A percentile compares a stretch with the other conserved stretches of the same genome.
phyloP scores from a whole-genome alignment of 2,329 filamentous ascomycete species.

The Colletotrichum sp. region DNA sequence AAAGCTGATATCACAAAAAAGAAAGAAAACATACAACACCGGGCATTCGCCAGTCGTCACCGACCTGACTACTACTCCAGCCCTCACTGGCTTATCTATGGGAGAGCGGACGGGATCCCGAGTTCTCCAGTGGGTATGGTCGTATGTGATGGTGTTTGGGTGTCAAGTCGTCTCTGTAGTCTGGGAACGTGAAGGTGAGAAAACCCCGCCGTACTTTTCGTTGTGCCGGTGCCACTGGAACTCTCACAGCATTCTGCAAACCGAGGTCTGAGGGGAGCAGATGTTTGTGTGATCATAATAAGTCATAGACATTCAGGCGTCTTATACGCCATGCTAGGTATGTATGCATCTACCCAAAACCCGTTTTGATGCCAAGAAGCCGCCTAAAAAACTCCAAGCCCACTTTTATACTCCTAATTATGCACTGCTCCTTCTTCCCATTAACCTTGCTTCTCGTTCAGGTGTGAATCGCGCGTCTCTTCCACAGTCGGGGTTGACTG shows the following conservation, averaged over 20 bases:
- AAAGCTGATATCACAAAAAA: background rate
- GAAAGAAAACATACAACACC: background rate
- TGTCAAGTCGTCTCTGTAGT: background rate
- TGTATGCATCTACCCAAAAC: background rate
- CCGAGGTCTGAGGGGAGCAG: background rate
- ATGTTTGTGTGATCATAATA: background rate
- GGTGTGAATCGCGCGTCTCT: background rate
- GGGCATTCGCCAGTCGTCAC: background rate
- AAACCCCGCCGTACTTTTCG: background rate
- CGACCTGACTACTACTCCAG: background rate
- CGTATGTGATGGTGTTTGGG: background rate
- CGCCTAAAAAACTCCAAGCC: conserved; percentile 2
- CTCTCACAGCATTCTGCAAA: background rate
- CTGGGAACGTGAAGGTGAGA: background rate
- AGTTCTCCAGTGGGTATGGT: background rate
- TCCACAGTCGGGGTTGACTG: background rate
- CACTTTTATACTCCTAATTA: conserved; percentile 8
- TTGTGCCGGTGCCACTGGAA: background rate
- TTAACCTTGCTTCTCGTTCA: conserved; percentile 13
- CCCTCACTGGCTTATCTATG: background rate
- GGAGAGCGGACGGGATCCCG: background rate
- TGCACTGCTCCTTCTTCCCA: background rate
- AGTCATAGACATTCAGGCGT: conserved; percentile 2
- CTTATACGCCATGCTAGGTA: background rate
- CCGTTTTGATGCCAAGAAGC: background rate